Base-by-base conservation (phyloP, 225 moss, liverwort and hornwort species). In the Physcomitrellopsis africana region DNA sequence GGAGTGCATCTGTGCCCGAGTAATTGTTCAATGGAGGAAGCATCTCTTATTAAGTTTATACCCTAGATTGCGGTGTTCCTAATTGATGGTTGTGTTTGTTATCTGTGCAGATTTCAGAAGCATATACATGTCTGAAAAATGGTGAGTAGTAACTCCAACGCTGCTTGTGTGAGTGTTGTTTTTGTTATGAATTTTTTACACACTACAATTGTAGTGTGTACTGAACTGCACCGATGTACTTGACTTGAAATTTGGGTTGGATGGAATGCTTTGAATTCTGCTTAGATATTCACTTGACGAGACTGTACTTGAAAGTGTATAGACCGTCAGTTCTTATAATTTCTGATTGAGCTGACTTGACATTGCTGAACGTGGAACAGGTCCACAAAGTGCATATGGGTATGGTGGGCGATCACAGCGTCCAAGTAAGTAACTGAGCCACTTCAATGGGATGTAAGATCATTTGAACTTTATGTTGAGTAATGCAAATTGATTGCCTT, bases 81-180 rank as follows among this genome's bases (percentile, higher is more conserved):
- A 51, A 72, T 22, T 49, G 32, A 62, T 20, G n/a, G 17, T 51
- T 7, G 51, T 42, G 4, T 47, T 14, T 77, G 70, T 18, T 55
- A 16, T n/a, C n/a, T 72, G 57, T 75, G 64, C 74, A 87, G 87
- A 74, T 84, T 65, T 84, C 81, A 48, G 84, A 87, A 80, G 84
- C 87, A n/a, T 87, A 87, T n/a, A 79, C 74, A 1, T 82, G 79
- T 48, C 74, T 87, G 18, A 84, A 84, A 26, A 84, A 84, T 51
- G 84, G 87, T 84, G 53, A 80, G 81, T 71, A 27, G 13, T 64
- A 49, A 52, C 9, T 51, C 32, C 2, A 37, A 37, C 7, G 32
- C 32, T 4, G 7, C 32, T 37, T 37, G 4, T 37, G 32, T 7
- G 32, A 37, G 32, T 37, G 32, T 37, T 37, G 32, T 37, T 37